A percentile compares a stretch with the other conserved stretches of the same genome.
These are phyloP conservation scores for Pistacia vera DNA, from an alignment of 345 rosid species.

Conservation along the genomic window DNA sequence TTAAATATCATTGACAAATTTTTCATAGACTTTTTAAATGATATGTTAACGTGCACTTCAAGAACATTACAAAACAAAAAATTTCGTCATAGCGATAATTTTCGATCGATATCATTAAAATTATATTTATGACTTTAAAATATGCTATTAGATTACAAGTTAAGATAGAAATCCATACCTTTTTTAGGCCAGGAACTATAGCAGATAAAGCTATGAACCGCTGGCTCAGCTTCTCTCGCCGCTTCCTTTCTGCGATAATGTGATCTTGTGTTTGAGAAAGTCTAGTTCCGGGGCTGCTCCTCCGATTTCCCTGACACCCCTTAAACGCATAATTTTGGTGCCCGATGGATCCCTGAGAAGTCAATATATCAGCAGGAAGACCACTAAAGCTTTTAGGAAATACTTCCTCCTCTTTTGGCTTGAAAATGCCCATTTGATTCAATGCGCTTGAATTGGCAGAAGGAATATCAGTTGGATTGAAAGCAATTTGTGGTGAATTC, in stretches of 20 bases:
- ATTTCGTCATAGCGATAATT: no score
- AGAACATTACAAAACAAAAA: no score
- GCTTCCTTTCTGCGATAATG: constrained; percentile 68
- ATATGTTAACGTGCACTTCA: no score
- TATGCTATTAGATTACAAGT: no score
- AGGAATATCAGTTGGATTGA: constrained; percentile 34
- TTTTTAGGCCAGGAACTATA: constrained; percentile 68
- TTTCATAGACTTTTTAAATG: no score
- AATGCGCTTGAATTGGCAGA: constrained; percentile 26
- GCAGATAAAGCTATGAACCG: constrained; percentile 65
- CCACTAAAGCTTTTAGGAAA: constrained; percentile 22
- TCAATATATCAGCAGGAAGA: constrained; percentile 27
- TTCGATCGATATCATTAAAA: no score
- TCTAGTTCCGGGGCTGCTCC: constrained; percentile 27
- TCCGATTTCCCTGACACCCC: constrained; percentile 33
- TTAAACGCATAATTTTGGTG: constrained; percentile 40
- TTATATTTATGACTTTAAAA: no score
- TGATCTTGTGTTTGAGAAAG: constrained; percentile 57
- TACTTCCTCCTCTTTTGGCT: constrained; percentile 47
- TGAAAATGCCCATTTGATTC: constrained; percentile 35
- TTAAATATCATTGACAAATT: no score
- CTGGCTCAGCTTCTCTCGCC: constrained; percentile 72
- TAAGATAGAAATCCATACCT: constrained; percentile 35
- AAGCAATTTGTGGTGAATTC: constrained; percentile 31
- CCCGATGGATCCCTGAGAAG: constrained; percentile 34